These are phyloP conservation scores for Panellus pusillus DNA, from an alignment of 768 basidiomycete genomes.

Conservation along the genomic window DNA sequence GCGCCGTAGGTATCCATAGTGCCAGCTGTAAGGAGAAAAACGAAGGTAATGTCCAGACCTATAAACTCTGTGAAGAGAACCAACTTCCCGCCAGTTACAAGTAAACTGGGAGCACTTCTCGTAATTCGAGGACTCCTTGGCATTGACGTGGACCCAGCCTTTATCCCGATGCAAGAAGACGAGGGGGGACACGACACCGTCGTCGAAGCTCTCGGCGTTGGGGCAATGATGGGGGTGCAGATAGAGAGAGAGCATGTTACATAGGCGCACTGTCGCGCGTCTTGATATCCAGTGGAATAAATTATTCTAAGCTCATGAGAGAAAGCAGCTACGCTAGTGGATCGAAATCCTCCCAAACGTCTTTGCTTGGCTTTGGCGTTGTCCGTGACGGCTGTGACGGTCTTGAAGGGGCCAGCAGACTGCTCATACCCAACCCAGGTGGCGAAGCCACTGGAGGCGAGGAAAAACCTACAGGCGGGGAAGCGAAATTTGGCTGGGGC, in stretches of 20 bases:
- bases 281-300: conserved; percentile 1
- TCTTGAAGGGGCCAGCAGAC: conserved; percentile 63
- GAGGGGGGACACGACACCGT: conserved; percentile 47
- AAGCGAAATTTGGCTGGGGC: conserved; percentile 7
- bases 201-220: conserved; percentile 51
- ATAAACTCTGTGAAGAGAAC: neutral
- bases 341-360: conserved; percentile 83
- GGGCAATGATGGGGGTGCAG: conserved; percentile 41
- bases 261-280: neutral
- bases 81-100: conserved; percentile 46
- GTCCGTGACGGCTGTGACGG: conserved; percentile 54
- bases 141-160: conserved; percentile 37
- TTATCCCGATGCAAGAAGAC: conserved; percentile 36
- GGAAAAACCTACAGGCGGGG: conserved; percentile 28
- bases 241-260: conserved; percentile 36
- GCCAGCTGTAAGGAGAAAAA: conserved; percentile 69
- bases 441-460: conserved; percentile 25
- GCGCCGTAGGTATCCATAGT: conserved; percentile 61
- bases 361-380: conserved; percentile 54
- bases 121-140: conserved; percentile 63
- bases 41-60: conserved; percentile 12
- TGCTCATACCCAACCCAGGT: conserved; percentile 45
- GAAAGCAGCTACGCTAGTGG: conserved; percentile 51
- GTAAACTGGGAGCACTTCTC: conserved; percentile 73
- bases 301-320: conserved; percentile 12